Evolutionary conservation across 1,284 basidiomycete species (phyloP).

Genomic region (Ustilago trichophora): DNA sequence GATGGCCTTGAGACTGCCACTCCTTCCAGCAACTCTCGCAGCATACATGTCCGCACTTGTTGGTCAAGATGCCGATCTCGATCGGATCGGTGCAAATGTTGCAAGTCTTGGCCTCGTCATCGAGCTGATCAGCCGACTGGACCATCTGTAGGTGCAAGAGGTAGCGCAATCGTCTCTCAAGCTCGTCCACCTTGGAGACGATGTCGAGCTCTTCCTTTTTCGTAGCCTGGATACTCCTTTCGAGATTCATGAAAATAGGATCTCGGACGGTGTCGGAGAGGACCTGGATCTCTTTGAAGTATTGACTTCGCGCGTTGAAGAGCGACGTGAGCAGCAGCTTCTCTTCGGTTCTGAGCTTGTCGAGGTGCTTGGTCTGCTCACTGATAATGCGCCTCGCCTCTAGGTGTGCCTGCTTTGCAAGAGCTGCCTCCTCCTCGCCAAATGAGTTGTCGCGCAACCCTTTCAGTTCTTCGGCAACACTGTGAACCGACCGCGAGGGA

Average conservation of each 20-base stretch:
- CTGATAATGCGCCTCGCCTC: conserved; percentile 30
- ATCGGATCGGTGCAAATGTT: conserved; percentile 61
- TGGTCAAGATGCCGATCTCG: conserved; percentile 54
- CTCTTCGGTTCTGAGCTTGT: conserved; percentile 41
- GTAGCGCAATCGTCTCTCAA: conserved; percentile 54
- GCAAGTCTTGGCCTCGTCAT: conserved; percentile 52
- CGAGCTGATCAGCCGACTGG: conserved; percentile 36
- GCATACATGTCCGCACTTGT: conserved; percentile 58
- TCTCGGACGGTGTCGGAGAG: conserved; percentile 61
- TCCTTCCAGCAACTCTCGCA: conserved; percentile 61
- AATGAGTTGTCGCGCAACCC: conserved; percentile 23
- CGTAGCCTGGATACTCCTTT: conserved; percentile 20
- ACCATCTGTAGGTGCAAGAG: conserved; percentile 52
- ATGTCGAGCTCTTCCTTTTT: conserved; percentile 41
- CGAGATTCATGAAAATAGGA: conserved; percentile 36
- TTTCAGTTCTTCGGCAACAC: conserved; percentile 31
- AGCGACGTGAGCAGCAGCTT: conserved; percentile 36
- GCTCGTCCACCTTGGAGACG: conserved; percentile 40
- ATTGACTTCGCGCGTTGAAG: conserved; percentile 56
- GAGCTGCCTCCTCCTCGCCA: conserved; percentile 28
- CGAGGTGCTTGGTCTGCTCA: conserved; percentile 43
- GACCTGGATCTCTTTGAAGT: conserved; percentile 62
- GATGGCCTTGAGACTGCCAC: conserved; percentile 51
- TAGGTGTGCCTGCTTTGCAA: conserved; percentile 23
- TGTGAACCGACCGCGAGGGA: conserved; percentile 14